A percentile compares a stretch with the other conserved stretches of the same genome.
Evolutionary conservation across 2,329 filamentous ascomycete genomes (phyloP).

Genomic region (Calycina marina): DNA sequence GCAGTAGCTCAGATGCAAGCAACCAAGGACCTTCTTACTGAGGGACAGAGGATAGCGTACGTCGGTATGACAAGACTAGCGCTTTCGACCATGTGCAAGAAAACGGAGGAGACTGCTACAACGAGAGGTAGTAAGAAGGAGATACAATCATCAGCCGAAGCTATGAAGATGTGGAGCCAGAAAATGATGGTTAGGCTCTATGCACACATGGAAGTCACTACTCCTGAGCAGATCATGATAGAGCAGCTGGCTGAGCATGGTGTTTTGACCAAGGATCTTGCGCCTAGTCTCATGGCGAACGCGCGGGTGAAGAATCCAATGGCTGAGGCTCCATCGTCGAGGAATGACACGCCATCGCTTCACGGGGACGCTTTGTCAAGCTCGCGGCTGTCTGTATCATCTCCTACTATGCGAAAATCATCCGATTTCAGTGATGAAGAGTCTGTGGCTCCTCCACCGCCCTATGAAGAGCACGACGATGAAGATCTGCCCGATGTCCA

Average conservation of each 20-base stretch:
- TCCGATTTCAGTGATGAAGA: slow-evolving; percentile 27
- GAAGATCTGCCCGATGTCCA: slow-evolving; percentile 67
- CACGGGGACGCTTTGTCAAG: slow-evolving; percentile 16
- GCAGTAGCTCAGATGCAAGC: slow-evolving; percentile 83
- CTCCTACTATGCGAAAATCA: slow-evolving; percentile 11
- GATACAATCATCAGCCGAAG: slow-evolving; percentile 54
- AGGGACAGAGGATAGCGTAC: slow-evolving; percentile 91
- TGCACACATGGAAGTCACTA: slow-evolving; percentile 88
- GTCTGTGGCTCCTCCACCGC: slow-evolving; percentile 36
- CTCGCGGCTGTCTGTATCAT: slow-evolving; percentile 26
- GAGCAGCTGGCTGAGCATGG: slow-evolving; percentile 91
- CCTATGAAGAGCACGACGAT: slow-evolving; percentile 47
- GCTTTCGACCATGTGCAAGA: slow-evolving; percentile 61
- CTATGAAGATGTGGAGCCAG: slow-evolving; percentile 89
- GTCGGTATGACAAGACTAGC: slow-evolving; percentile 78
- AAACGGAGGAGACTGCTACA: slow-evolving; percentile 42
- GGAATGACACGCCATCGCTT: slow-evolving; percentile 12
- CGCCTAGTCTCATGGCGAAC: slow-evolving; percentile 79
- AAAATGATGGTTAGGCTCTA: slow-evolving; percentile 97
- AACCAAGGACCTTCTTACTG: slow-evolving; percentile 87
- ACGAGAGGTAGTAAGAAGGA: slow-evolving; percentile 59
- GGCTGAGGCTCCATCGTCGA: slow-evolving; percentile 34
- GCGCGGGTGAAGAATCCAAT: slow-evolving; percentile 86
- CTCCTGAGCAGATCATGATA: slow-evolving; percentile 93
- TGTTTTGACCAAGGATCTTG: slow-evolving; percentile 70